Conservation (phyloP, 352 stramenopile species). For the Globisporangium polare region DNA sequence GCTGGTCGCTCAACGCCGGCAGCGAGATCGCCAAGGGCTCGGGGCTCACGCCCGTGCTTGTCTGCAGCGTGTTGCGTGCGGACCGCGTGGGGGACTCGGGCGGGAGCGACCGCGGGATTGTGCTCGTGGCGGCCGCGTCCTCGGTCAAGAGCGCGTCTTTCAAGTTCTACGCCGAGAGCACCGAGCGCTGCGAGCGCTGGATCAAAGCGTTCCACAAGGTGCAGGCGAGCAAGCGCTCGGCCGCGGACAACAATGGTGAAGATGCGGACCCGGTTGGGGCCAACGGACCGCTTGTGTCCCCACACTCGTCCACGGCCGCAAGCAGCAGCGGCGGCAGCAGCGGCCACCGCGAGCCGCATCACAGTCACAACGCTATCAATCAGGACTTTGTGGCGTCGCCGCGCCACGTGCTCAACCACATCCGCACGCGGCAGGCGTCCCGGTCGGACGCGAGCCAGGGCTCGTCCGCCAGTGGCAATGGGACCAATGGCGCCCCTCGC, state of each 20-base stretch:
- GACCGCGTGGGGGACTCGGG: constrained; percentile 23
- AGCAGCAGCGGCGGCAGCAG: constrained; percentile 7
- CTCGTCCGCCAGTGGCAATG: constrained; percentile 9
- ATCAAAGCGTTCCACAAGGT: constrained; percentile 53
- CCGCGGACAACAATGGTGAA: constrained; percentile 15
- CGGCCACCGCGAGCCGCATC: neutral
- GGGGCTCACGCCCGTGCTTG: constrained; percentile 29
- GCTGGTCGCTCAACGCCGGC: constrained; percentile 30
- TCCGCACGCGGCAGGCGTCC: constrained; percentile 20
- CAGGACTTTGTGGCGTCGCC: constrained; percentile 11
- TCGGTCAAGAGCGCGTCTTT: constrained; percentile 43
- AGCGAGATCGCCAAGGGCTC: constrained; percentile 22
- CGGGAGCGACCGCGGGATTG: constrained; percentile 37
- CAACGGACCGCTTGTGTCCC: neutral
- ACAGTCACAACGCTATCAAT: neutral
- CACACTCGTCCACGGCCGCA: constrained; percentile 1
- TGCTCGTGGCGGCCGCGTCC: constrained; percentile 33
- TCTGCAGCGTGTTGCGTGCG: constrained; percentile 54
- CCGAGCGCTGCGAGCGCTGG: constrained; percentile 41
- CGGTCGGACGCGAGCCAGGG: constrained; percentile 24
- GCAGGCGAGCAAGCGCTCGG: constrained; percentile 35
- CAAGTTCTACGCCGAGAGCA: constrained; percentile 38
- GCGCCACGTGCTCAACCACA: constrained; percentile 23
- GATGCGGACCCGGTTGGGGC: constrained; percentile 11
- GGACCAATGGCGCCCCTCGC: constrained; percentile 24